Evolutionary conservation across 257 asterid species (phyloP), one percentile per base, ranked within the genome.

Genomic region (Henckelia pumila): DNA sequence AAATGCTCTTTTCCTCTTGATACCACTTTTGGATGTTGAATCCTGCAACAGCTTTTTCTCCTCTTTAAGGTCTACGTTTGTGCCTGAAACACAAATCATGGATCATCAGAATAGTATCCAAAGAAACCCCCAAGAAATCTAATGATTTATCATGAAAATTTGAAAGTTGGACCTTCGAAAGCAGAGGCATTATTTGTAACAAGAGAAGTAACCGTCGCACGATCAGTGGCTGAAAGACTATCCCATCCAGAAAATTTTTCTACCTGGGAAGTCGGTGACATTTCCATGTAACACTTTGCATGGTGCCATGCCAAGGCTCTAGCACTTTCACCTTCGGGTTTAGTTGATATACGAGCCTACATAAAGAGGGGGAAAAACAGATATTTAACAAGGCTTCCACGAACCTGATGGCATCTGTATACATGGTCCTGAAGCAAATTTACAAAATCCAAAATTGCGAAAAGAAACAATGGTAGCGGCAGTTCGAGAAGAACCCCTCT

Each of bases 291-390:
- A 82, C 99, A 94, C 74, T 77, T 91, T 11, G 93, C 97, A 82
- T 94, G 99, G 76, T 91, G 83, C 99, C 97, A 91, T 7, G 89
- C 75, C 79, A 91, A 78, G 56, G 88, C 55, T 80, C 75, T 85
- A 64, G 92, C 71, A 63, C 86, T 86, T 78, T 88, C 95, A 69
- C 92, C 96, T 77, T 85, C 87, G 57, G 96, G 88, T 74, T 92
- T 92, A 62, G 90, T 69, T 69, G 92, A 94, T 81, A 91, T 79
- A 21, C 99, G 95, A 63, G 85, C 82, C 99, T 94, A 84, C 62
- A 2, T 44, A 3, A 0, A 44, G 6, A 14, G 19, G 17, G 7
- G 5, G 71, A 49, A 56, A 59, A 58, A 68, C 35, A 61, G 66
- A 58, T 28, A 22, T 20, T 78, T 67, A 67, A 67, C 20, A 63